Evolutionary conservation across 1,139 yeast genomes (phyloP).

Genomic region (Pichia sp.): DNA sequence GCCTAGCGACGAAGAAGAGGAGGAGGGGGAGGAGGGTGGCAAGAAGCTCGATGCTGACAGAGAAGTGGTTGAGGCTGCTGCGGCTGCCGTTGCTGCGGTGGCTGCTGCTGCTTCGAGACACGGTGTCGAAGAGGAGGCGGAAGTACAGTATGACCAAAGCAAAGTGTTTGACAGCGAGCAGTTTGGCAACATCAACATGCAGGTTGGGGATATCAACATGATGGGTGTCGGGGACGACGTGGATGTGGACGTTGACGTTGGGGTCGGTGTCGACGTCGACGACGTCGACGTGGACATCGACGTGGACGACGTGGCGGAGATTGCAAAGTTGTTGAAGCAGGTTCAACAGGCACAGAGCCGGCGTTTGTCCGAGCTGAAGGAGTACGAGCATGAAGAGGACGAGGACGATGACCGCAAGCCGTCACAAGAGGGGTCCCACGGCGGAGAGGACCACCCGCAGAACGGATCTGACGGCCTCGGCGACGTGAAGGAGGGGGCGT

Average conservation of each 20-base stretch:
- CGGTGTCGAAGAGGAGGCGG: conserved; percentile 1
- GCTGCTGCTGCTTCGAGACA: conserved; percentile 1
- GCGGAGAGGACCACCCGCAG: neutral
- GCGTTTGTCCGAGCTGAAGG: conserved; percentile 2
- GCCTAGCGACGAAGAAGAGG: neutral
- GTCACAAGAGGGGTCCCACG: neutral
- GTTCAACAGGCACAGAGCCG: conserved; percentile 17
- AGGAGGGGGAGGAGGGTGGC: neutral
- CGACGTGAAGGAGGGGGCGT: neutral
- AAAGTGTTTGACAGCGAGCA: conserved; percentile 4
- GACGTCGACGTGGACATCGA: conserved; percentile 14
- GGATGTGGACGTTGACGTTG: conserved; percentile 6
- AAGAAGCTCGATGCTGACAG: conserved; percentile 5
- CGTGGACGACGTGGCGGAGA: conserved; percentile 19
- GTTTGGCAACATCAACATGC: conserved; percentile 6
- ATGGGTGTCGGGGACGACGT: conserved; percentile 1
- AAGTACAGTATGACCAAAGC: neutral
- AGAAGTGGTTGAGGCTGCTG: conserved; percentile 15
- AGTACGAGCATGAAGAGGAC: conserved; percentile 1
- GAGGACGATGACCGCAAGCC: neutral
- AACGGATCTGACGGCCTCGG: neutral
- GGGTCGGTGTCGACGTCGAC: conserved; percentile 16
- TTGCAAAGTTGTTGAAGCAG: conserved; percentile 18
- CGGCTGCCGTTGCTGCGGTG: conserved; percentile 17
- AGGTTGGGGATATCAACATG: conserved; percentile 6